Conservation (phyloP, 768 basidiomycete species). For the Leucocoprinus leucothites region DNA sequence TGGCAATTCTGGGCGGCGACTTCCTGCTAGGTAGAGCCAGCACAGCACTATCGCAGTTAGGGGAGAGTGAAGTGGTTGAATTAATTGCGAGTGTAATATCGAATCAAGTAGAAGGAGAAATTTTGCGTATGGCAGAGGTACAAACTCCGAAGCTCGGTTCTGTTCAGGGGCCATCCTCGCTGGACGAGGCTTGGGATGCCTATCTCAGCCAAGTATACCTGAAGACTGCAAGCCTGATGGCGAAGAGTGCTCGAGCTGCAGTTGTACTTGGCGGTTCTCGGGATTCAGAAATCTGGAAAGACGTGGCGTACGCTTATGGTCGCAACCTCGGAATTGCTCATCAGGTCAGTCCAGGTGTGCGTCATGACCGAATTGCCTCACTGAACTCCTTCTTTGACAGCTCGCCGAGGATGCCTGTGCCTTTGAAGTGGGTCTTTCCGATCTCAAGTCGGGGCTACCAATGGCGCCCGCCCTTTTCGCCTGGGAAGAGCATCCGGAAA, state of each 20-base stretch:
- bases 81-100: slow-evolving; percentile 88
- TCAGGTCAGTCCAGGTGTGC: slow-evolving; percentile 27
- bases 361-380: not conserved
- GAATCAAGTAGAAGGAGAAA: slow-evolving; percentile 96
- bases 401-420: slow-evolving; percentile 70
- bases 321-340: slow-evolving; percentile 86
- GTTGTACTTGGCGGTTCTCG: slow-evolving; percentile 83
- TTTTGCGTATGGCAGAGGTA: slow-evolving; percentile 69
- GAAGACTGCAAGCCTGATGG: slow-evolving; percentile 89
- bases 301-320: slow-evolving; percentile 88
- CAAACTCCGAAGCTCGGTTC: slow-evolving; percentile 36
- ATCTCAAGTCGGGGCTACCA: slow-evolving; percentile 38
- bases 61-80: slow-evolving; percentile 88
- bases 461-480: slow-evolving; percentile 87
- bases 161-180: slow-evolving; percentile 25
- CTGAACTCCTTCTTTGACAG: slow-evolving; percentile 1
- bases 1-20: slow-evolving; percentile 91
- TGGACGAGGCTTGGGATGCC: slow-evolving; percentile 58
- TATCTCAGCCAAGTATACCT: slow-evolving; percentile 73
- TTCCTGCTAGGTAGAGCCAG: slow-evolving; percentile 92
- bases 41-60: slow-evolving; percentile 82
- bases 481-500: slow-evolving; percentile 75
- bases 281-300: slow-evolving; percentile 81
- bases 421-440: slow-evolving; percentile 45
- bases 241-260: slow-evolving; percentile 80